A percentile compares a stretch with the other conserved stretches of the same genome.
These are phyloP conservation scores for Pseudozyma hubeiensis DNA, from an alignment of 1,284 basidiomycete genomes.

Conservation along the genomic window DNA sequence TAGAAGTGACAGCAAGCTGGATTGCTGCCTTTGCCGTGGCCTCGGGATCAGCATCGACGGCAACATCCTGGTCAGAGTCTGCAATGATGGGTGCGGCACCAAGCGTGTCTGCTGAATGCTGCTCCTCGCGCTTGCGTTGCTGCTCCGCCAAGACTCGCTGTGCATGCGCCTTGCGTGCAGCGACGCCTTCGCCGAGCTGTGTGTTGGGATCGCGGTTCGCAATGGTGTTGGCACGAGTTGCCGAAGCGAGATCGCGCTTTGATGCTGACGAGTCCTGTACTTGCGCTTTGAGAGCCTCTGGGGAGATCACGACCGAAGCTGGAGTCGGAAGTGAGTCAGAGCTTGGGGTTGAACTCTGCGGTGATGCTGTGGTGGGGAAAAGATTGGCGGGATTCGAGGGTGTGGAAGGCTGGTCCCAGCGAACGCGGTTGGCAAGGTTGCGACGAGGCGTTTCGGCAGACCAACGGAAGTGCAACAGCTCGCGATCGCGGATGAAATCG, in stretches of 20 bases:
- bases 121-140: slow-evolving; percentile 39
- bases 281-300: slow-evolving; percentile 25
- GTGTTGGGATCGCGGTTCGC: slow-evolving; percentile 43
- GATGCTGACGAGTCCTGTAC: slow-evolving; percentile 22
- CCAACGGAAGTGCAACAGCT: slow-evolving; percentile 64
- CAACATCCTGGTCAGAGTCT: slow-evolving; percentile 16
- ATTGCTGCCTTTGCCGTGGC: slow-evolving; percentile 23
- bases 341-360: slow-evolving; percentile 6
- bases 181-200: slow-evolving; percentile 36
- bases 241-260: slow-evolving; percentile 20
- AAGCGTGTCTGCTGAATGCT: slow-evolving; percentile 36
- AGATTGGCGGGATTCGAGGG: slow-evolving; percentile 14
- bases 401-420: slow-evolving; percentile 44
- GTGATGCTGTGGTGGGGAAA: slow-evolving; percentile 16
- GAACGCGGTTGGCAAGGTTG: slow-evolving; percentile 50
- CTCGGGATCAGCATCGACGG: slow-evolving; percentile 18
- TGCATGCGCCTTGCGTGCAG: slow-evolving; percentile 49
- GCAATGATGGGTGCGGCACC: slow-evolving; percentile 22
- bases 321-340: slow-evolving; percentile 1
- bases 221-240: slow-evolving; percentile 43
- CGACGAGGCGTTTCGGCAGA: slow-evolving; percentile 48
- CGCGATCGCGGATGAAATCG: slow-evolving; percentile 62
- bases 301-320: slow-evolving; percentile 4
- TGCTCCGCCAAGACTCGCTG: slow-evolving; percentile 52
- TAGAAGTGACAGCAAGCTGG: slow-evolving; percentile 12